Evolutionary conservation across 2,329 filamentous ascomycete species (phyloP), one percentile per base, ranked within the genome.

Genomic region (Aphanocladium album): DNA sequence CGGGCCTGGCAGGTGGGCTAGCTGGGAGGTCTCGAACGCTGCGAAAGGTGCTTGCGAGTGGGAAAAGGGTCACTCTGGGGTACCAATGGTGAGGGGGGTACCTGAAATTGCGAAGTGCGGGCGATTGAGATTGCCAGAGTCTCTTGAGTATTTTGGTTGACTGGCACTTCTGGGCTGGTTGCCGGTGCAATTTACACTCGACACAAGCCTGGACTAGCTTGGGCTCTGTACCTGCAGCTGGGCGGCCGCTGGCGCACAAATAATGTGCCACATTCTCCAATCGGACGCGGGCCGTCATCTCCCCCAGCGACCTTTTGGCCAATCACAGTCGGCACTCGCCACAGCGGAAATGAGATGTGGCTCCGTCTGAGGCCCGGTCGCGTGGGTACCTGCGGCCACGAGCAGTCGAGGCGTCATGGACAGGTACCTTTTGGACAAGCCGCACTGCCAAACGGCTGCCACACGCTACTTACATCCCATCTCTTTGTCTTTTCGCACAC

Each of bases 201-300:
- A 35, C 33, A 35, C 33, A 35, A 35, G 33, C 33, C 33, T 35
- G 33, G 33, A 6, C 33, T 35, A 35, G 33, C 12, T 35, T 6
- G 33, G n/a, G n/a, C n/a, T n/a, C n/a, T n/a, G 58, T 60, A 60
- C 58, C 58, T 60, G 58, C 41, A 53, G n/a, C n/a, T n/a, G n/a
- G n/a, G n/a, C n/a, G n/a, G n/a, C n/a, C 37, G 23, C 5, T 47
- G 45, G 57, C 19, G 50, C 33, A 27, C 41, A 58, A 46, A 19
- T 23, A 43, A 30, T 58, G 53, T 37, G 27, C 52, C 52, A 35
- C 35, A 45, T 43, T 46, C 45, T 35, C 60, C 60, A 61, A 61
- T 61, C 60, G 47, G 60, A 54, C 57, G 51, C 46, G 46, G 53
- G 51, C 53, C 60, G 46, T 57, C 53, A 57, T 57, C 53, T 61